A percentile compares a stretch with the other conserved stretches of the same genome.
Conservation (phyloP, 306 rosid genomes). For the Sesbania bispinosa region DNA sequence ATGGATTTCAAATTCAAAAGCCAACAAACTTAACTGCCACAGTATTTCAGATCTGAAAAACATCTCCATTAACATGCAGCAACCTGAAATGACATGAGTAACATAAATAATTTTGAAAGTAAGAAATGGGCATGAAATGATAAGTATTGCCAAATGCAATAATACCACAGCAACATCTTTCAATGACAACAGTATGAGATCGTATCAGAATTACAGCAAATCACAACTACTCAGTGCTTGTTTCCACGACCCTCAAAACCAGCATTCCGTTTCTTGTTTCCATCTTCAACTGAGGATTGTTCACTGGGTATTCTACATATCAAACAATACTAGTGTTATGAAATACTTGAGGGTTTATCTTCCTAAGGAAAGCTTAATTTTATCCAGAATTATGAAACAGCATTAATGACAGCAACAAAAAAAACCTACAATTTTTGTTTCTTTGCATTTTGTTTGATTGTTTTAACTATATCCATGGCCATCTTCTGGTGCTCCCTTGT, state of each 20-base stretch:
- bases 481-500: slow-evolving; percentile 89
- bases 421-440: slow-evolving; percentile 69
- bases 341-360: background rate
- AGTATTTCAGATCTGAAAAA: slow-evolving; percentile 67
- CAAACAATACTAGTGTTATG: background rate
- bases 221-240: slow-evolving; percentile 44
- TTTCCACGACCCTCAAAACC: slow-evolving; percentile 59
- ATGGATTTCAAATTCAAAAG: slow-evolving; percentile 55
- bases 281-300: slow-evolving; percentile 61
- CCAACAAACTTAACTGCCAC: slow-evolving; percentile 98
- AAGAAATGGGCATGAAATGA: slow-evolving; percentile 39
- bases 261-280: slow-evolving; percentile 46
- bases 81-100: slow-evolving; percentile 73
- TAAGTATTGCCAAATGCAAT: slow-evolving; percentile 46
- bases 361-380: background rate
- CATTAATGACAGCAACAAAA: background rate
- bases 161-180: slow-evolving; percentile 50
- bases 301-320: slow-evolving; percentile 54
- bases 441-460: slow-evolving; percentile 87
- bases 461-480: slow-evolving; percentile 90
- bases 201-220: slow-evolving; percentile 38
- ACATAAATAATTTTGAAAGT: slow-evolving; percentile 44
- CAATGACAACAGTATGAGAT: slow-evolving; percentile 31
- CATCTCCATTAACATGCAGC: slow-evolving; percentile 73
- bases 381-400: background rate